These are phyloP conservation scores for Malus hybrid DNA, from an alignment of 331 rosid species.

Conservation along the genomic window DNA sequence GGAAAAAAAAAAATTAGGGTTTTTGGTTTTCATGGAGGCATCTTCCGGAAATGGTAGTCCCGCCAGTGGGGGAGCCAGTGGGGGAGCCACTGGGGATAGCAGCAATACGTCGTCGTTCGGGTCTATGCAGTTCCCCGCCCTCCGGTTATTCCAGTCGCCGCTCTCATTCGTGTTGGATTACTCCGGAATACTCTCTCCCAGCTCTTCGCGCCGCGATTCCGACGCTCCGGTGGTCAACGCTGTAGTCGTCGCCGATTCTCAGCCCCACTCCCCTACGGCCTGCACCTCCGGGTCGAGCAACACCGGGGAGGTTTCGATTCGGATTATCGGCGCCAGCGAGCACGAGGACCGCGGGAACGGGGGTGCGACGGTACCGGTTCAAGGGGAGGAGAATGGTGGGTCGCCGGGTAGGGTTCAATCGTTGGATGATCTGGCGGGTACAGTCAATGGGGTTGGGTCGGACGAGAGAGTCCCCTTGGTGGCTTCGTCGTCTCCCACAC, in stretches of 20 bases:
- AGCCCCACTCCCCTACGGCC: slow-evolving; percentile 13
- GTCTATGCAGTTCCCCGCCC: slow-evolving; percentile 36
- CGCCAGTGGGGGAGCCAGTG: slow-evolving; percentile 3
- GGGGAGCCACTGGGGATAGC: slow-evolving; percentile 1
- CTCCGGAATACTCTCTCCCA: slow-evolving; percentile 45
- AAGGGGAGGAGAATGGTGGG: slow-evolving; percentile 26
- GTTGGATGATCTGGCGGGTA: slow-evolving; percentile 28
- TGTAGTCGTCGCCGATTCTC: slow-evolving; percentile 20
- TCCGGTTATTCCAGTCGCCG: slow-evolving; percentile 42
- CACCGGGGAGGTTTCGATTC: slow-evolving; percentile 55
- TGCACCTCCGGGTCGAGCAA: slow-evolving; percentile 19
- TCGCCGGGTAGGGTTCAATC: slow-evolving; percentile 15
- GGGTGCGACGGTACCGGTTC: neutral
- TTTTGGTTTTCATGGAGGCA: slow-evolving; percentile 1
- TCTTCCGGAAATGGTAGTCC: slow-evolving; percentile 3
- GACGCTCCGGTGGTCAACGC: slow-evolving; percentile 24
- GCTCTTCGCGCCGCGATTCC: slow-evolving; percentile 17
- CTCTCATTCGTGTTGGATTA: slow-evolving; percentile 53
- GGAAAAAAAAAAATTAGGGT: slow-evolving; percentile 6
- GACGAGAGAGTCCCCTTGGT: slow-evolving; percentile 49
- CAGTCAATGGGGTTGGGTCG: slow-evolving; percentile 10
- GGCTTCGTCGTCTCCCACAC: slow-evolving; percentile 28
- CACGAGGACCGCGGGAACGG: slow-evolving; percentile 16
- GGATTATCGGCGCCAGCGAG: slow-evolving; percentile 50
- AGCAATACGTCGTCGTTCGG: slow-evolving; percentile 11